Base-by-base conservation (phyloP, 768 basidiomycete species). In the Russula olivacea region DNA sequence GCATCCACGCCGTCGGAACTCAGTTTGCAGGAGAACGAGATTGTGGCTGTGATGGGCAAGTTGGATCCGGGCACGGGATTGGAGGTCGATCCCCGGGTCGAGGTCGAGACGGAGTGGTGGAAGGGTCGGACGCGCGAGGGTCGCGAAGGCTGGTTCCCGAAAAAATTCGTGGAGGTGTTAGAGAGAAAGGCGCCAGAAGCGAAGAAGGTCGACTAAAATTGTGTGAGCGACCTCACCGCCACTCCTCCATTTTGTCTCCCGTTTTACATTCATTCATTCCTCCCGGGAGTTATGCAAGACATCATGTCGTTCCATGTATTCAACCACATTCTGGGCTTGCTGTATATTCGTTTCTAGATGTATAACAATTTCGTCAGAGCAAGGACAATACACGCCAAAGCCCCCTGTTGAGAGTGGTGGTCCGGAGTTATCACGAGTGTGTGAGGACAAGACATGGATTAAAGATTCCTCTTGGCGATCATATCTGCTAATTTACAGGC, bases 61-160 rank as follows among this genome's bases (percentile, higher is more conserved):
- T 71, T 89, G 49, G 89, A 89, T 67, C 87, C 86, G 0, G 73
- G 78, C 14, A 88, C 84, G 0, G 89, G 89, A 0, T 74, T 73
- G 61, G 87, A 87, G 61, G 85, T 88, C 5, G 85, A 89, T 66
- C 84, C 86, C 2, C 75, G 87, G 25, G 66, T 81, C 53, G 81
- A 83, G 65, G 76, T 86, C 21, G 72, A 78, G 60, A 83, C 79
- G 5, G 94, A 93, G 61, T 98, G 95, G 95, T 98, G 93, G 94
- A 87, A 85, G 73, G 95, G 95, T 1, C 81, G 95, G 51, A 94
- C 91, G 64, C 79, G 95, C 61, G 94, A 97, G 67, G 95, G 95
- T 0, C 80, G 88, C 68, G 86, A 91, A 68, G 95, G 95, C 0
- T 98, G 93, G 93, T 97, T 98, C 81, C 95, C 95, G 2, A 82